Conservation (phyloP, 306 rosid genomes). For the Parietaria judaica region DNA sequence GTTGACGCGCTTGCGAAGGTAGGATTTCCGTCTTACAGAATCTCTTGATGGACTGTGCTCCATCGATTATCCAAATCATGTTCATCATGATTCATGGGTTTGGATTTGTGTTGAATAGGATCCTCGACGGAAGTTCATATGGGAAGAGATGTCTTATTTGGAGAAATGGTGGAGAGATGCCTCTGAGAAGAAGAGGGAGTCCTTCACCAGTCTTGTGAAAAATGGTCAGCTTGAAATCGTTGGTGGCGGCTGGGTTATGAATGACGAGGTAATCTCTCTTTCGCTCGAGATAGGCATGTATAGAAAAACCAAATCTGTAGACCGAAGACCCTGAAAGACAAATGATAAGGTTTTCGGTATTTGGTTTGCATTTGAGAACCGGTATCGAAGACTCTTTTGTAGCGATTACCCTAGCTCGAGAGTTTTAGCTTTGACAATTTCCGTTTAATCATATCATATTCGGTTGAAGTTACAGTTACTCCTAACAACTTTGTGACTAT, state of each 20-base stretch:
- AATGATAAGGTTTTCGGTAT: too few relatives aligned
- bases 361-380: too few relatives aligned
- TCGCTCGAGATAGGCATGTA: background rate
- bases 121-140: constrained; percentile 77
- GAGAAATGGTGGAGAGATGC: constrained; percentile 99
- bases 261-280: constrained; percentile 67
- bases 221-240: constrained; percentile 95
- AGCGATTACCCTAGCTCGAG: too few relatives aligned
- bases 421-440: too few relatives aligned
- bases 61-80: too few relatives aligned
- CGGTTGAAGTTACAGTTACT: constrained; percentile 10
- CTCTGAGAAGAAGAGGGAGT: constrained; percentile 49
- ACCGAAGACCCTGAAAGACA: too few relatives aligned
- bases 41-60: background rate
- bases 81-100: too few relatives aligned
- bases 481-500: background rate
- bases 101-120: constrained; percentile 50
- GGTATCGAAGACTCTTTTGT: too few relatives aligned
- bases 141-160: constrained; percentile 99
- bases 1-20: constrained; percentile 80
- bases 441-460: too few relatives aligned
- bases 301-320: background rate
- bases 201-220: constrained; percentile 55
- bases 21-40: background rate
- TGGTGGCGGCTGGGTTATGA: constrained; percentile 99